Base-by-base conservation (phyloP, 1,139 yeast genomes). In the Lodderomyces pseudojiufengensis region DNA sequence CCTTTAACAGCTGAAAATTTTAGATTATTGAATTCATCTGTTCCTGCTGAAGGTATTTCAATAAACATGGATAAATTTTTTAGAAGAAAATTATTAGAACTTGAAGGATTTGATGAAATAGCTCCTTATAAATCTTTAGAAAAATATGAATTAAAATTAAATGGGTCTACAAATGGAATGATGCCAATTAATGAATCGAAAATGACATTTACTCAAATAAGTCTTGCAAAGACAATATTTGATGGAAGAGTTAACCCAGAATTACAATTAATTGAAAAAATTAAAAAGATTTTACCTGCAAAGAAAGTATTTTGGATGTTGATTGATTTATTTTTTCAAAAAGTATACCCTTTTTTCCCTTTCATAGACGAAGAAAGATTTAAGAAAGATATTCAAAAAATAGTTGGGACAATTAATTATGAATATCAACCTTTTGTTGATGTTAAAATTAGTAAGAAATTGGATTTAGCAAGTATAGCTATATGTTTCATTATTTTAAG, bases 21-120 rank as follows among this genome's bases (percentile, higher is more conserved):
- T 2, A 45, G 46, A 13, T 44, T 46, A 6, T 27, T 38, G 20
- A 38, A 35, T 15, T 33, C 31, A 3, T 15, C 30, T 6, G 15
- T 14, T 12, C 25, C 24, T 18, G 31, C 28, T 9, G 32, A 29
- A 13, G 29, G 25, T 11, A 27, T n/a, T n/a, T 21, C 35, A 4
- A 28, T 27, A n/a, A 32, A 33, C 7, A 25, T 32, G 31, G 69
- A 63, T 39, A 46, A 47, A 11, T 50, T 52, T 9, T 65, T 66
- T 37, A 48, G 57, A 29, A 58, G 54, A 38, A 52, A 60, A 29
- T 53, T 59, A 5, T 45, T 64, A 13, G 62, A 63, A 38, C 44
- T 57, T 8, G 69, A 63, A 38, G 70, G 70, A 1, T 54, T 52
- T 27, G 61, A 52, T 20, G 70, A 64, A 34, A 45, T 59, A 30